Evolutionary conservation across 441 rosid species (phyloP), one percentile per base, ranked within the genome.

Genomic region (Gossypium trilobum): DNA sequence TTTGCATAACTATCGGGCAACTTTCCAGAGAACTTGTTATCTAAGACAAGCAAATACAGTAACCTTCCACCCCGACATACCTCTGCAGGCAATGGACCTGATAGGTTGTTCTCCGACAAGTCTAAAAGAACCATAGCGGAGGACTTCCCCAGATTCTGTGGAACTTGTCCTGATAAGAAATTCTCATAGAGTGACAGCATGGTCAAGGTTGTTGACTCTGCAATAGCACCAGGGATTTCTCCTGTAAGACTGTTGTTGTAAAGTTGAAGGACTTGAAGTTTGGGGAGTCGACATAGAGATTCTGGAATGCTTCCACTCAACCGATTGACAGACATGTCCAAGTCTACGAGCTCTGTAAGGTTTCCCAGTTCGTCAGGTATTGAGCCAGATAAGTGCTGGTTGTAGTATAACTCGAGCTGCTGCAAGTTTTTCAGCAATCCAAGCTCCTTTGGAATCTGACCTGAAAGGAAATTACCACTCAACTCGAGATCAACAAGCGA

Each of bases 181-280:
- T 94, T 94, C 79, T 73, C 90, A 42, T 90, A 94, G 10, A 94
- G 74, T 17, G 99, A 94, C 42, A 94, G 72, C 5, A 90, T 79
- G 70, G 80, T 58, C 82, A 94, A 73, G 66, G 88, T 84, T 70
- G 80, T 88, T 63, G 97, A 91, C 64, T 81, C 77, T 70, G 80
- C 94, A 70, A 94, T 77, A 33, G 65, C 81, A 68, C 74, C 80
- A 2, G 99, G 95, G 80, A 94, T 89, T 84, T 84, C 88, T 69
- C 99, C 97, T 0, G 87, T 70, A 56, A 94, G 92, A 78, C 94
- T 90, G 85, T 94, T 94, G 88, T 94, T 94, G 89, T 94, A 94
- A 68, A 90, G 73, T 81, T 94, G 97, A 77, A 94, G 76, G 67
- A 80, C 91, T 80, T 78, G 78, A 20, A 94, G 97, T 77, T 86